These are phyloP conservation scores for Phytomonas francai DNA, from an alignment of 208 protist species.

Conservation along the genomic window DNA sequence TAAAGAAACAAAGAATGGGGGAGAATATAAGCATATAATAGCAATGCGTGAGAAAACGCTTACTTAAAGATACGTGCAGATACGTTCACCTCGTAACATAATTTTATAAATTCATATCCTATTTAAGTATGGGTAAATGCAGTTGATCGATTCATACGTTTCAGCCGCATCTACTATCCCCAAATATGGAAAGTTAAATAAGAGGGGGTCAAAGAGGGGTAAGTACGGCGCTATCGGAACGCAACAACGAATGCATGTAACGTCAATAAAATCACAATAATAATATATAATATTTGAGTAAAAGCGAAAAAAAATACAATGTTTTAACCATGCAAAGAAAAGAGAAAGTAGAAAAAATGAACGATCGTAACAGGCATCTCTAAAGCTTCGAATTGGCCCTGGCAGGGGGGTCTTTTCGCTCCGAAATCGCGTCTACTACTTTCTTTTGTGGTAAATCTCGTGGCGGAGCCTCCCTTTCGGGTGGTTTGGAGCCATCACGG, in stretches of 20 bases:
- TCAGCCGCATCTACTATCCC: too few relatives aligned
- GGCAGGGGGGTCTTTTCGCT: neutral
- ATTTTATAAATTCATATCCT: constrained; percentile 1
- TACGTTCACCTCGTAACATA: too few relatives aligned
- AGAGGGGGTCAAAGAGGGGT: too few relatives aligned
- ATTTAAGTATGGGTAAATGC: neutral
- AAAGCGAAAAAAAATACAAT: too few relatives aligned
- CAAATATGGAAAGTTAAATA: too few relatives aligned
- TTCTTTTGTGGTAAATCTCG: too few relatives aligned
- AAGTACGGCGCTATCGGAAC: too few relatives aligned
- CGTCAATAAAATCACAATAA: too few relatives aligned
- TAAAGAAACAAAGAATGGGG: constrained; percentile 5
- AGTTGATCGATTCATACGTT: neutral
- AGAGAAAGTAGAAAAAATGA: constrained; percentile 7
- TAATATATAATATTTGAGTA: too few relatives aligned
- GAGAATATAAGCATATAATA: neutral
- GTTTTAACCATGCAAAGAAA: neutral
- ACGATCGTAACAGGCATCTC: neutral
- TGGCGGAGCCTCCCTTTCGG: constrained; percentile 2
- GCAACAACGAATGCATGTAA: too few relatives aligned
- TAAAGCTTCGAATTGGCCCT: constrained; percentile 18
- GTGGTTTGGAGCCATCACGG: neutral
- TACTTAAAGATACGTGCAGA: too few relatives aligned
- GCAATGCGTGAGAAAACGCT: neutral
- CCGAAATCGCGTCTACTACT: constrained; percentile 1